A percentile compares a stretch with the other conserved stretches of the same genome.
phyloP scores from a whole-genome alignment of 2,329 filamentous ascomycete species.

The Phialocephala subalpina region DNA sequence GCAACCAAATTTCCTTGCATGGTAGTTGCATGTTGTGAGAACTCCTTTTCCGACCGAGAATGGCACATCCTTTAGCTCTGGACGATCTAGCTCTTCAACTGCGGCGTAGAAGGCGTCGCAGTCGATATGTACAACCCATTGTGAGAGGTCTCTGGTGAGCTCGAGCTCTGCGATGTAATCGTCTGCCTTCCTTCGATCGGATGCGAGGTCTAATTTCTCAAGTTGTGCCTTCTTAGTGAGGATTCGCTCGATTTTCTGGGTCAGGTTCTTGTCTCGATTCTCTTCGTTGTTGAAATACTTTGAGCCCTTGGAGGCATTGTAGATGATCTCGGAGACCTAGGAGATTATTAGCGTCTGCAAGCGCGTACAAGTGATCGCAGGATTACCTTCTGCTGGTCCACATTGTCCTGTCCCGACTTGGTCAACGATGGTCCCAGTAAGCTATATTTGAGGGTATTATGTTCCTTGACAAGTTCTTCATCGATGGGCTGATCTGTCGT shows the following conservation, averaged over 20 bases:
- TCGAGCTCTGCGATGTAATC: slow-evolving; percentile 84
- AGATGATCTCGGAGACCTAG: slow-evolving; percentile 93
- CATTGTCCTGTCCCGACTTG: slow-evolving; percentile 90
- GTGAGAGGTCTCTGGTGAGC: slow-evolving; percentile 78
- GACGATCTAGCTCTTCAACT: slow-evolving; percentile 84
- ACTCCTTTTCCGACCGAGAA: slow-evolving; percentile 86
- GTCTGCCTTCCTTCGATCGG: slow-evolving; percentile 79
- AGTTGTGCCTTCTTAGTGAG: slow-evolving; percentile 77
- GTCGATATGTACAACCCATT: slow-evolving; percentile 89
- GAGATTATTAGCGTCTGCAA: slow-evolving; percentile 19
- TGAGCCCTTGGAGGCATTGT: slow-evolving; percentile 94
- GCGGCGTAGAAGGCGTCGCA: slow-evolving; percentile 98
- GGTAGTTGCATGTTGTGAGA: slow-evolving; percentile 80
- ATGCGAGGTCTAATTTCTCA: slow-evolving; percentile 76
- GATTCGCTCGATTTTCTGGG: slow-evolving; percentile 84
- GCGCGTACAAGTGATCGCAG: too few relatives aligned
- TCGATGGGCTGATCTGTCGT: slow-evolving; percentile 29
- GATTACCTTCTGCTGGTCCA: slow-evolving; percentile 85
- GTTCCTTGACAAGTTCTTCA: slow-evolving; percentile 39
- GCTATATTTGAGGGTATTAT: slow-evolving; percentile 84
- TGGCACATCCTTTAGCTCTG: slow-evolving; percentile 84
- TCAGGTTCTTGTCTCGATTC: slow-evolving; percentile 80
- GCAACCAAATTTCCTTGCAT: slow-evolving; percentile 88
- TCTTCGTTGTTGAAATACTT: slow-evolving; percentile 97
- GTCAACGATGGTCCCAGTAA: slow-evolving; percentile 90